Percentiles rank a stretch among this genome's conserved stretches.
phyloP scores from a whole-genome alignment of 176 grass and related monocot species.

The Lolium rigidum region DNA sequence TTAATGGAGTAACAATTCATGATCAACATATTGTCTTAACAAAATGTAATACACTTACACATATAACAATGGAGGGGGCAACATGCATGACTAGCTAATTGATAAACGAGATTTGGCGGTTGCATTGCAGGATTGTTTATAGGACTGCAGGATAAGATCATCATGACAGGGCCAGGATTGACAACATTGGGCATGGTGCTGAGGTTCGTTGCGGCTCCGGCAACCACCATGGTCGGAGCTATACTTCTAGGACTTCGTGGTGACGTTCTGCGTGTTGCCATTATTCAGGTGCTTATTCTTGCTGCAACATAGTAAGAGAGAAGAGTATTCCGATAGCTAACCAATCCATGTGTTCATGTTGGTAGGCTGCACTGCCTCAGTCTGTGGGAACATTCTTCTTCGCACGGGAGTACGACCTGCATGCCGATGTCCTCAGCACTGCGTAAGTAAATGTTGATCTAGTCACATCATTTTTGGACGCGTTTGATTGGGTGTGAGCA shows the following conservation, averaged over 20 bases:
- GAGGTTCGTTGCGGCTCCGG: slow-evolving; percentile 71
- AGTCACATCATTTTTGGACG: neutral
- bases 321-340: neutral
- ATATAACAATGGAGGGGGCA: neutral
- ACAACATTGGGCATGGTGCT: slow-evolving; percentile 69
- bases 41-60: neutral
- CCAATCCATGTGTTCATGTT: neutral
- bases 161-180: slow-evolving; percentile 48
- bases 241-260: slow-evolving; percentile 58
- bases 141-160: slow-evolving; percentile 79
- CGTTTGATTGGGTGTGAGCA: no score
- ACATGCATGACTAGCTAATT: neutral
- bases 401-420: slow-evolving; percentile 73
- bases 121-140: slow-evolving; percentile 68
- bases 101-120: neutral
- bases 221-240: slow-evolving; percentile 48
- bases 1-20: neutral
- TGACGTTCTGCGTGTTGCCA: slow-evolving; percentile 64
- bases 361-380: slow-evolving; percentile 82
- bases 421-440: slow-evolving; percentile 73
- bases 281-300: slow-evolving; percentile 59
- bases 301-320: no score
- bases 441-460: slow-evolving; percentile 54
- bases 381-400: slow-evolving; percentile 73
- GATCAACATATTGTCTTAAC: neutral